Percentiles rank a stretch among this genome's conserved stretches.
These are phyloP conservation scores for Plasmopara viticola DNA, from an alignment of 352 stramenopile genomes.

Conservation along the genomic window DNA sequence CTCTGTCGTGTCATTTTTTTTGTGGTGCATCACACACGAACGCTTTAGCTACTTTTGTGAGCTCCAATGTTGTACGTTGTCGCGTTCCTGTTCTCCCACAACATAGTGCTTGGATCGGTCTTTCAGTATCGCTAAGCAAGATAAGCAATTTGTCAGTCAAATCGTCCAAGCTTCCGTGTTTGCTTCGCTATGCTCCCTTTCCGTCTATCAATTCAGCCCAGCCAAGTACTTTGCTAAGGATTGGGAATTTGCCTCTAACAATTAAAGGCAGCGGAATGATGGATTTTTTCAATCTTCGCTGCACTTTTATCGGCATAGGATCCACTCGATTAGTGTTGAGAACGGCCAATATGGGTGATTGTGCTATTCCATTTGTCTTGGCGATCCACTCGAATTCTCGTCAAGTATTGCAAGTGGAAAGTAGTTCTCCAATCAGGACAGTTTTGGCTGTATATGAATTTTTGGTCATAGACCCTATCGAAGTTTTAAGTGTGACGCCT, in stretches of 20 bases:
- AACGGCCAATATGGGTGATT: constrained; percentile 10
- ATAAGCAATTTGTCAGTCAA: background rate
- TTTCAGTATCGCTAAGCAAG: constrained; percentile 20
- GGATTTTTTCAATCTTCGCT: constrained; percentile 19
- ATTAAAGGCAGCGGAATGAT: constrained; percentile 20
- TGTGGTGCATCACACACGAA: constrained; percentile 5
- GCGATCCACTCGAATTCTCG: constrained; percentile 7
- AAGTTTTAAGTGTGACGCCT: constrained; percentile 14
- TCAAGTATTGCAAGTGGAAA: constrained; percentile 23
- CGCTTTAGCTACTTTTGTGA: constrained; percentile 15
- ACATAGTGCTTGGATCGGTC: constrained; percentile 22
- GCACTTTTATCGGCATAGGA: constrained; percentile 22
- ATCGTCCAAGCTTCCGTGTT: constrained; percentile 8
- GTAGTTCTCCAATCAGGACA: constrained; percentile 5
- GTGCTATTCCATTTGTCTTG: constrained; percentile 17
- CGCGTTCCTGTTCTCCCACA: constrained; percentile 20
- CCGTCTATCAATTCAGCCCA: constrained; percentile 19
- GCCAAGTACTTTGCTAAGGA: constrained; percentile 10
- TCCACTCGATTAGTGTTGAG: constrained; percentile 9
- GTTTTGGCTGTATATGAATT: constrained; percentile 22
- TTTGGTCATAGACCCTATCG: constrained; percentile 18
- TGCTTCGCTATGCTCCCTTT: constrained; percentile 27
- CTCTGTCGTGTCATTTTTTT: constrained; percentile 29
- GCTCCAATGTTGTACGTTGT: constrained; percentile 24
- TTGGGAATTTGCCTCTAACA: constrained; percentile 13